Evolutionary conservation across 306 rosid genomes (phyloP).

Genomic region (Mimosa bimucronata): DNA sequence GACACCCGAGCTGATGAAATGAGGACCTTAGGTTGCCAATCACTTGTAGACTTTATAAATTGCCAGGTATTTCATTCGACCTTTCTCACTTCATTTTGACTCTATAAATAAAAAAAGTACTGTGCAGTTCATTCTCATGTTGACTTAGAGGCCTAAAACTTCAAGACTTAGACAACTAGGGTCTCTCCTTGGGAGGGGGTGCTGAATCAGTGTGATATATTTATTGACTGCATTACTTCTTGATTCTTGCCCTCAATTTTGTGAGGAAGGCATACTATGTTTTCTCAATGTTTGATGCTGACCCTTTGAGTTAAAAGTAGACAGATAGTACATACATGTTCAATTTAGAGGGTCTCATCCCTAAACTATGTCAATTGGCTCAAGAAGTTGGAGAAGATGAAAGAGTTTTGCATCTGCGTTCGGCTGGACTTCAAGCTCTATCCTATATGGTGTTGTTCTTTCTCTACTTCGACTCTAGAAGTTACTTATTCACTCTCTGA

Average conservation of each 20-base stretch:
- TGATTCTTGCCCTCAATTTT: constrained; percentile 32
- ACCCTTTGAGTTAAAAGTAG: constrained; percentile 65
- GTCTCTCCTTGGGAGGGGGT: neutral
- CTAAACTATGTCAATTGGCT: constrained; percentile 94
- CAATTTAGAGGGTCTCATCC: constrained; percentile 96
- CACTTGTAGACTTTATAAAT: constrained; percentile 69
- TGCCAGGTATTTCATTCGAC: constrained; percentile 68
- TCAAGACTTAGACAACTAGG: neutral
- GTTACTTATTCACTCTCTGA: constrained; percentile 15
- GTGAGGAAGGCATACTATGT: constrained; percentile 6
- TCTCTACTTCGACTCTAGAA: constrained; percentile 30
- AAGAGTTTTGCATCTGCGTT: constrained; percentile 71
- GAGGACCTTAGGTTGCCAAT: constrained; percentile 77
- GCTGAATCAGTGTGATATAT: neutral
- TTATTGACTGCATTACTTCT: constrained; percentile 6
- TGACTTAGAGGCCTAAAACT: constrained; percentile 24
- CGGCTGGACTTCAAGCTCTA: constrained; percentile 79
- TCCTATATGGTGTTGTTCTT: constrained; percentile 70
- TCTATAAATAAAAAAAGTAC: constrained; percentile 1
- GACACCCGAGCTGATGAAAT: constrained; percentile 74
- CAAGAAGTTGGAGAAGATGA: constrained; percentile 74
- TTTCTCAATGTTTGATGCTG: constrained; percentile 42
- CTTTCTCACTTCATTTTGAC: constrained; percentile 33
- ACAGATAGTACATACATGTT: constrained; percentile 89
- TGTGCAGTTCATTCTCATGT: constrained; percentile 21